Conservation (phyloP, 2,329 filamentous ascomycete genomes). For the Cercospora berteroae region DNA sequence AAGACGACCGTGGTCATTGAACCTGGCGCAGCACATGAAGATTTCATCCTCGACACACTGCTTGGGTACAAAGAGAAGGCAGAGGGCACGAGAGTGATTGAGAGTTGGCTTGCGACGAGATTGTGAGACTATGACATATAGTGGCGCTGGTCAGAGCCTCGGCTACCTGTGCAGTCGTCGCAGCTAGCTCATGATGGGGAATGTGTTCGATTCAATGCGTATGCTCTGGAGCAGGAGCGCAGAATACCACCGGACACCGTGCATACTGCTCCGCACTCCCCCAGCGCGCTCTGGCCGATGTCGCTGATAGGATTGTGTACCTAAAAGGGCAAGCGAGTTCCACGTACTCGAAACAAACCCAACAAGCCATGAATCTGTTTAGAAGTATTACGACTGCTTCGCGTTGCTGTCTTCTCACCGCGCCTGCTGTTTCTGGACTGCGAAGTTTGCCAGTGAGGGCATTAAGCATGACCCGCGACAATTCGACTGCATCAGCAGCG, state of each 20-base stretch:
- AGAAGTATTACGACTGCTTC: not conserved
- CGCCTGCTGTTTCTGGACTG: not conserved
- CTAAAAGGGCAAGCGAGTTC: not conserved
- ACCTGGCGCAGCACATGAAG: conserved; percentile 42
- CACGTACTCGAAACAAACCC: not conserved
- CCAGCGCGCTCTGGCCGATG: not conserved
- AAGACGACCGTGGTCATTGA: conserved; percentile 39
- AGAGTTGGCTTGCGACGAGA: conserved; percentile 42
- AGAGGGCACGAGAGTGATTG: conserved; percentile 38
- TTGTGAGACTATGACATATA: conserved; percentile 25
- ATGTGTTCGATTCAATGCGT: not conserved
- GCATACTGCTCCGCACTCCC: not conserved
- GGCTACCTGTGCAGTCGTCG: not conserved
- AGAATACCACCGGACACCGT: not conserved
- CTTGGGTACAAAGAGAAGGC: conserved; percentile 42
- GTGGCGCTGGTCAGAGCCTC: not conserved
- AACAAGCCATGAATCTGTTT: not conserved
- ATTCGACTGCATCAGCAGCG: not conserved
- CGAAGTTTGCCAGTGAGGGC: not conserved
- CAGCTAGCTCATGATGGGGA: not conserved
- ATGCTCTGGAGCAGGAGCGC: not conserved
- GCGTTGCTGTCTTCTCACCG: not conserved
- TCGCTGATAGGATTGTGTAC: not conserved
- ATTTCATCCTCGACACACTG: conserved; percentile 43
- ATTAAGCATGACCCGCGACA: not conserved